Evolutionary conservation across 2,329 filamentous ascomycete genomes (phyloP).

Genomic region (Dothidotthia symphoricarpi): DNA sequence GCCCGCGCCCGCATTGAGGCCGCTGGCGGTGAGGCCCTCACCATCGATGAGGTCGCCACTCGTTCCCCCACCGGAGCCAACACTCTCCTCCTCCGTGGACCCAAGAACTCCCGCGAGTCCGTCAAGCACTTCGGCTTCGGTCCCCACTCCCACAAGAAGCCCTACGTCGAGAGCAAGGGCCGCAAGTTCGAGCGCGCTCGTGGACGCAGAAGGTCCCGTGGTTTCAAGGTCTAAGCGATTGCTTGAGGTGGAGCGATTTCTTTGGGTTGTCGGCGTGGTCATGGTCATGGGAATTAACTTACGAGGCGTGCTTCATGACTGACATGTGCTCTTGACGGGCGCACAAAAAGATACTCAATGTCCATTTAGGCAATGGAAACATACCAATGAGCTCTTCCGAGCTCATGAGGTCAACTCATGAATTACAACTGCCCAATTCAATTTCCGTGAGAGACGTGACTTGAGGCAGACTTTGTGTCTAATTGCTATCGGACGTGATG

Average conservation of each 20-base stretch:
- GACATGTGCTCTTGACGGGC: slow-evolving; percentile 33
- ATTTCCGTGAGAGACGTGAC: no score
- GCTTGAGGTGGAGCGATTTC: slow-evolving; percentile 33
- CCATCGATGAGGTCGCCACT: slow-evolving; percentile 94
- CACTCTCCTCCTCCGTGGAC: slow-evolving; percentile 93
- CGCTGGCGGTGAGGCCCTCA: slow-evolving; percentile 92
- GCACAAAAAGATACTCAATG: slow-evolving; percentile 42
- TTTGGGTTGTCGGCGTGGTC: slow-evolving; percentile 41
- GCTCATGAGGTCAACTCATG: slow-evolving; percentile 35
- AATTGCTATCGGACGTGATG: no score
- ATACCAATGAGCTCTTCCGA: slow-evolving; percentile 34
- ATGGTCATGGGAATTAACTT: slow-evolving; percentile 37
- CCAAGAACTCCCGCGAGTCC: slow-evolving; percentile 97
- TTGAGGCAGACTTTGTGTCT: no score
- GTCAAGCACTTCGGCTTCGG: slow-evolving; percentile 99
- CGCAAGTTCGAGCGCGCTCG: slow-evolving; percentile 99
- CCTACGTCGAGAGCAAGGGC: slow-evolving; percentile 96
- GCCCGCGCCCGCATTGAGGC: slow-evolving; percentile 90
- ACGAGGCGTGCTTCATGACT: slow-evolving; percentile 41
- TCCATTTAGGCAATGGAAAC: slow-evolving; percentile 36
- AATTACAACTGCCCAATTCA: slow-evolving; percentile 3
- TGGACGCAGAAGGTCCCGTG: slow-evolving; percentile 96
- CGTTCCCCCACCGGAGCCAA: slow-evolving; percentile 94
- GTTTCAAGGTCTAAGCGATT: slow-evolving; percentile 95
- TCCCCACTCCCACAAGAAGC: slow-evolving; percentile 99